Evolutionary conservation across 2,329 filamentous ascomycete species (phyloP), one percentile per base, ranked within the genome.

Genomic region (Fusarium sterilihyphosum): DNA sequence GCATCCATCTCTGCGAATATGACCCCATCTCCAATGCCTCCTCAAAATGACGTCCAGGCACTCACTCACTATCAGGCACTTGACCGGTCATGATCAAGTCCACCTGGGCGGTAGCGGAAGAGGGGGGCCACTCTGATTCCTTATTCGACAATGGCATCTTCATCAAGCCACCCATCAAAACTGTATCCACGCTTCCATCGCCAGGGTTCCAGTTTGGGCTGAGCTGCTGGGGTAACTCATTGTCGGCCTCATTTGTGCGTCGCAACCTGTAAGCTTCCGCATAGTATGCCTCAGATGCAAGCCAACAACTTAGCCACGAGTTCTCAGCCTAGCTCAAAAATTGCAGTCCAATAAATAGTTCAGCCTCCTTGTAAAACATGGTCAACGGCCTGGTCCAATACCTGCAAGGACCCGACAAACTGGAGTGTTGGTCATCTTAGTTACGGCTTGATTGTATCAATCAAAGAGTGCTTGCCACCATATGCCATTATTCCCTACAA

Each of bases 111-210:
- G 73, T 75, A 81, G 49, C 66, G 70, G 61, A 43, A 43, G 71
- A 77, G 72, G 80, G 79, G 79, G 78, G 78, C 77, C 64, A 78
- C 65, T 41, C 49, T 57, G 47, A 33, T 46, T 69, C 49, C 72
- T 80, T 74, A 82, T 83, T 82, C 77, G 81, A 74, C 81, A 82
- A 83, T 83, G 77, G 76, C 74, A 64, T 18, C 41, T 47, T 68
- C 47, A 60, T 54, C 61, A 64, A 71, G 66, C 63, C 64, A 72
- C 66, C 52, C 40, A 50, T 62, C 41, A 47, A 67, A 68, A 40
- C 18, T 37, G 24, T 40, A 49, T 63, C 53, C 62, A 43, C 47
- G 59, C 44, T 57, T 67, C 71, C 65, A 43, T 67, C 60, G 40
- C 35, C 50, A 71, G 61, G 60, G 57, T 44, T 40, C 46, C 33